phyloP scores from a whole-genome alignment of 2,329 filamentous ascomycete species.

The Cladophialophora bantiana region DNA sequence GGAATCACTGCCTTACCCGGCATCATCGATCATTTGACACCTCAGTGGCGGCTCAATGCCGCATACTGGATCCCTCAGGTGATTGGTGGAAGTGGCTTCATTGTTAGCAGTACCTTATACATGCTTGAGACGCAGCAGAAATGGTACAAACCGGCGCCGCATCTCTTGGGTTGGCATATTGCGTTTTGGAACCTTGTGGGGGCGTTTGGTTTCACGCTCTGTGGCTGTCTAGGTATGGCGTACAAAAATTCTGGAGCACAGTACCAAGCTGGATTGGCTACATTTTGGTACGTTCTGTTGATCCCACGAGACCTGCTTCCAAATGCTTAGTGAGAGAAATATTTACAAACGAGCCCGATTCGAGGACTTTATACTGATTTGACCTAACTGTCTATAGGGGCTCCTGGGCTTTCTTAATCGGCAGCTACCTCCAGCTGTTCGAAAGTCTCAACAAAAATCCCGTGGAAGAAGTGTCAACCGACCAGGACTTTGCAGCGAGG shows the following conservation, averaged over 20 bases:
- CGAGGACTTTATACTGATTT: neutral
- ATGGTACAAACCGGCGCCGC: slow-evolving; percentile 67
- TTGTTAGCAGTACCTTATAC: slow-evolving; percentile 65
- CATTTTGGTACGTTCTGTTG: slow-evolving; percentile 48
- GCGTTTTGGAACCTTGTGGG: slow-evolving; percentile 71
- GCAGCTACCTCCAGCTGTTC: slow-evolving; percentile 58
- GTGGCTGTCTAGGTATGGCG: slow-evolving; percentile 63
- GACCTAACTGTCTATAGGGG: slow-evolving; percentile 33
- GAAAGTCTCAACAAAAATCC: slow-evolving; percentile 58
- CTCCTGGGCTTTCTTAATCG: slow-evolving; percentile 53
- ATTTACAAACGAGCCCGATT: too few relatives aligned
- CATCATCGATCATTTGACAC: slow-evolving; percentile 58
- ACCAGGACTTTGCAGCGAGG: neutral
- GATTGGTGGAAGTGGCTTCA: slow-evolving; percentile 68
- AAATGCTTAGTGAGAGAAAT: too few relatives aligned
- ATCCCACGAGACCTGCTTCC: too few relatives aligned
- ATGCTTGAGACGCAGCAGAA: slow-evolving; percentile 70
- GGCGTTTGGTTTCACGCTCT: slow-evolving; percentile 68
- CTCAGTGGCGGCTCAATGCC: slow-evolving; percentile 56
- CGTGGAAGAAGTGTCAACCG: slow-evolving; percentile 45
- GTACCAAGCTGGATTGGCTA: slow-evolving; percentile 59
- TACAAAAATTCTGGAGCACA: slow-evolving; percentile 49
- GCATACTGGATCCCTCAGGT: slow-evolving; percentile 70
- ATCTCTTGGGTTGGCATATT: slow-evolving; percentile 70
- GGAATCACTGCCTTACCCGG: slow-evolving; percentile 67